Conservation (phyloP, 495 filamentous ascomycete genomes). For the Penicillium daleae region DNA sequence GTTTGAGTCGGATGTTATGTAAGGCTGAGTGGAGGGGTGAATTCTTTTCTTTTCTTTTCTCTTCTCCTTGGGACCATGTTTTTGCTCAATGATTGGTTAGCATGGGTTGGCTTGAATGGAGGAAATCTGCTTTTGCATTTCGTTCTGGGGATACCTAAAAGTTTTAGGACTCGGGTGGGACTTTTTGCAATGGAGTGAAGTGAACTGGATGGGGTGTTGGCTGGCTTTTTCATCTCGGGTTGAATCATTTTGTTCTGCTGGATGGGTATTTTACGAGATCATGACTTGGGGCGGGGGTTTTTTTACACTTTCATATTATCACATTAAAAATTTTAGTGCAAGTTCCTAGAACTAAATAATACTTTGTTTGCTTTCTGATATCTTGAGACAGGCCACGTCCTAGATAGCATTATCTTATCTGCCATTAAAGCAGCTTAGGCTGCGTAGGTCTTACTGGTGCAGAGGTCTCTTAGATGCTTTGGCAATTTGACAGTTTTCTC, state of each 20-base stretch:
- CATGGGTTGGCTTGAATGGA: background rate
- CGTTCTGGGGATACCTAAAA: background rate
- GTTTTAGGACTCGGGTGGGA: background rate
- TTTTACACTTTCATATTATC: background rate
- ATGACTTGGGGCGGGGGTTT: constrained; percentile 16
- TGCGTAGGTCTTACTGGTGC: too few species aligned
- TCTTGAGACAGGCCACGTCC: background rate
- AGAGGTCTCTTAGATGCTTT: too few species aligned
- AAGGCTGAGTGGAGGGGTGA: background rate
- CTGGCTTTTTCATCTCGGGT: background rate
- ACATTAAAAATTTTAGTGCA: background rate
- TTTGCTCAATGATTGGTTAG: background rate
- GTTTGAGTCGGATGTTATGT: constrained; percentile 18
- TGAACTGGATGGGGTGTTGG: background rate
- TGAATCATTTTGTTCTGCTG: constrained; percentile 5
- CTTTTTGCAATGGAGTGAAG: background rate
- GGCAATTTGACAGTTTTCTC: too few species aligned
- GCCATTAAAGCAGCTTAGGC: too few species aligned
- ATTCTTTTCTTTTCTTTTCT: background rate
- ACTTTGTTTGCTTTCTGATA: background rate
- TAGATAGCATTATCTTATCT: background rate
- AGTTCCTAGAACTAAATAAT: background rate
- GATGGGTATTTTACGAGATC: constrained; percentile 16
- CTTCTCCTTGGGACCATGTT: background rate
- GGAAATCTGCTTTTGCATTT: background rate